Conservation (phyloP, 1,139 yeast genomes). For the Nematodospora anomalae region DNA sequence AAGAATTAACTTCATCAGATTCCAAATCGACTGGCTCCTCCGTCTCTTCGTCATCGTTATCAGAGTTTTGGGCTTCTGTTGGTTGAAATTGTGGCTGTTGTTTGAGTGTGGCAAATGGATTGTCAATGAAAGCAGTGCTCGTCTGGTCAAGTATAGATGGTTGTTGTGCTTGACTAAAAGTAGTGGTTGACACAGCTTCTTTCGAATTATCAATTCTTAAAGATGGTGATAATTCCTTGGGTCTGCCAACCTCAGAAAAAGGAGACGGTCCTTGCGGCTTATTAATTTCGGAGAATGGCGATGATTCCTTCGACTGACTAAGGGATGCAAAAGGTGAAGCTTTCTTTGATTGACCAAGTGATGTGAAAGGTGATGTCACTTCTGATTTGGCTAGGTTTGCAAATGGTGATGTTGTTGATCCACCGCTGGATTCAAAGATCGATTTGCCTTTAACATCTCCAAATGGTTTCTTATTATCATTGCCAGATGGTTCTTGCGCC, state of each 20-base stretch:
- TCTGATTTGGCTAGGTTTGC: constrained; percentile 1
- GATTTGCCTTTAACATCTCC: constrained; percentile 3
- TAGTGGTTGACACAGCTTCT: neutral
- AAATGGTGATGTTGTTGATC: constrained; percentile 6
- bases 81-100: neutral
- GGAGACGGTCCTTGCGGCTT: too few relatives aligned
- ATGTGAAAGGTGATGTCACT: constrained; percentile 8
- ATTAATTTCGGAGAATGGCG: too few relatives aligned
- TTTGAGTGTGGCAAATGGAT: constrained; percentile 2
- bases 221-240: neutral
- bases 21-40: neutral
- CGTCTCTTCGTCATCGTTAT: constrained; percentile 1
- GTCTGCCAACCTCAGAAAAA: too few relatives aligned
- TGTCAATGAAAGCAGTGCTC: constrained; percentile 1
- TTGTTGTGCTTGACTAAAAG: constrained; percentile 1
- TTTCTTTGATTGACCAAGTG: constrained; percentile 4
- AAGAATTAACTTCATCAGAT: neutral
- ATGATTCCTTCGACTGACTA: neutral
- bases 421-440: constrained; percentile 4
- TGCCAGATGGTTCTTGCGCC: constrained; percentile 2
- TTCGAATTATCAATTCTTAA: neutral
- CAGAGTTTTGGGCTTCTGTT: neutral
- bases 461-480: neutral
- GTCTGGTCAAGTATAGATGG: neutral
- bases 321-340: constrained; percentile 7